These are phyloP conservation scores for Beta lomatogona DNA, from an alignment of 179 eudicot species.

Conservation along the genomic window DNA sequence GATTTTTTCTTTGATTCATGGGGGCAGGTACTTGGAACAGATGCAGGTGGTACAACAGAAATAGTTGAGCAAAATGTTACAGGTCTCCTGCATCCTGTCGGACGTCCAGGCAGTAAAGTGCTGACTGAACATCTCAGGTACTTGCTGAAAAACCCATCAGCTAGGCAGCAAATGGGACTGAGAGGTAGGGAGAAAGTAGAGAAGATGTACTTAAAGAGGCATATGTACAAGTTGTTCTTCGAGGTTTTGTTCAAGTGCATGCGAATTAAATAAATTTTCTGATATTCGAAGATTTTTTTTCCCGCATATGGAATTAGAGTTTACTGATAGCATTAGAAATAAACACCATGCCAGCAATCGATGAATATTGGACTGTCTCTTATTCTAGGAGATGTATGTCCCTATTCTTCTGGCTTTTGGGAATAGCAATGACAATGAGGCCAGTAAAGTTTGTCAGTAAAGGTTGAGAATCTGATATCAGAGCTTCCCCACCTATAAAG, in stretches of 20 bases:
- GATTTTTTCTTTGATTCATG: conserved; percentile 5
- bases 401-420: background rate
- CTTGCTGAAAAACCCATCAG: conserved; percentile 66
- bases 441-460: too few species aligned
- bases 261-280: conserved; percentile 42
- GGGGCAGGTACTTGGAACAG: conserved; percentile 88
- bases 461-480: too few species aligned
- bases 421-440: too few species aligned
- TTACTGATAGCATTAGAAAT: conserved; percentile 1
- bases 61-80: conserved; percentile 81
- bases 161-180: conserved; percentile 72
- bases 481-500: too few species aligned
- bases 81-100: conserved; percentile 86
- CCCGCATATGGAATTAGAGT: conserved; percentile 12
- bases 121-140: conserved; percentile 68
- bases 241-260: conserved; percentile 83
- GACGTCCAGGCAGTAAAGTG: conserved; percentile 64
- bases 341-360: background rate
- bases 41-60: conserved; percentile 93
- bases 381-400: background rate
- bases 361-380: background rate
- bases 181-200: conserved; percentile 81
- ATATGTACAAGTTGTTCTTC: conserved; percentile 77
- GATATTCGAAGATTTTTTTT: background rate
- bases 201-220: conserved; percentile 84